These are phyloP conservation scores for Xylaria acuta DNA, from an alignment of 495 filamentous ascomycete genomes.

Conservation along the genomic window DNA sequence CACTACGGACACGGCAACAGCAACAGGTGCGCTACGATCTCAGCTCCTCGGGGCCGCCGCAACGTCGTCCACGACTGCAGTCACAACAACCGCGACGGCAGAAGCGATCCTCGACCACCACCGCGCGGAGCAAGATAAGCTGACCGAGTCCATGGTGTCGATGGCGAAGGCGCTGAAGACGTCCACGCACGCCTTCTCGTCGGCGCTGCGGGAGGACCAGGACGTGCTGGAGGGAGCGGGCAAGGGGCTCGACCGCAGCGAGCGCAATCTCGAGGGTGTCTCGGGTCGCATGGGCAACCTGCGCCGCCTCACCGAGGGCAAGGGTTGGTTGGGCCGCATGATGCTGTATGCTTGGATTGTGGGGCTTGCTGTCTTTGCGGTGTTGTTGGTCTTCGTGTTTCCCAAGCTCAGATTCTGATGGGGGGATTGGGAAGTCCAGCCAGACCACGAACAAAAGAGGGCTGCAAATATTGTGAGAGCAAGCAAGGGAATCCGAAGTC, in stretches of 20 bases:
- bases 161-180: slow-evolving; percentile 81
- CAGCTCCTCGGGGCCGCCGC: slow-evolving; percentile 46
- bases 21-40: slow-evolving; percentile 39
- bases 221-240: slow-evolving; percentile 71
- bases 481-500: not conserved
- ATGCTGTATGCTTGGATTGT: slow-evolving; percentile 84
- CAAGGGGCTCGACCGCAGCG: slow-evolving; percentile 77
- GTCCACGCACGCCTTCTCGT: slow-evolving; percentile 71
- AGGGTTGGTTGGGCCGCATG: slow-evolving; percentile 86
- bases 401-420: slow-evolving; percentile 84
- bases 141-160: slow-evolving; percentile 77
- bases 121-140: slow-evolving; percentile 80
- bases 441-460: not conserved
- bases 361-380: slow-evolving; percentile 73
- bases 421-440: not conserved
- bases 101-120: slow-evolving; percentile 77
- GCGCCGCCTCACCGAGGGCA: slow-evolving; percentile 77
- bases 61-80: slow-evolving; percentile 34
- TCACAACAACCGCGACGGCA: slow-evolving; percentile 49
- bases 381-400: slow-evolving; percentile 78
- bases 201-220: slow-evolving; percentile 74
- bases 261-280: slow-evolving; percentile 74
- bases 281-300: slow-evolving; percentile 75
- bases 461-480: not conserved
- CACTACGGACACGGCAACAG: slow-evolving; percentile 30